Evolutionary conservation across 2,329 filamentous ascomycete species (phyloP).

Genomic region (Atkinsonella hypoxylon): DNA sequence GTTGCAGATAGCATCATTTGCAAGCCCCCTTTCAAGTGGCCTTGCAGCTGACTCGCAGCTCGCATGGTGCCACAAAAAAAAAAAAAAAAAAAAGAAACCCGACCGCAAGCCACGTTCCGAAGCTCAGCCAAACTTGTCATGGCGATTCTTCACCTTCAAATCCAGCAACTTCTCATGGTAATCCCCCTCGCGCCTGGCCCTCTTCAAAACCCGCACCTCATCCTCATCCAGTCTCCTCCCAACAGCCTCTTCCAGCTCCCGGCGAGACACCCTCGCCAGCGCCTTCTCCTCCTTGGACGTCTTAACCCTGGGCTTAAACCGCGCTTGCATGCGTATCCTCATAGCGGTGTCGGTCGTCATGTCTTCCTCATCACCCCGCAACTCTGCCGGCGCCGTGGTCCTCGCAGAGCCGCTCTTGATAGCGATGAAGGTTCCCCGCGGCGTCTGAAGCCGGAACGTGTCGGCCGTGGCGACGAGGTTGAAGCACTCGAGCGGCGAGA

Average conservation of each 20-base stretch:
- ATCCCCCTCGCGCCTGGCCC: slow-evolving; percentile 71
- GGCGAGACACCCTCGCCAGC: slow-evolving; percentile 71
- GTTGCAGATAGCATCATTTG: too few species aligned
- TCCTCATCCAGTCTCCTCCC: slow-evolving; percentile 69
- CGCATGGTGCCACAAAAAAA: not conserved
- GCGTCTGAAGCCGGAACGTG: slow-evolving; percentile 64
- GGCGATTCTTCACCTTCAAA: slow-evolving; percentile 83
- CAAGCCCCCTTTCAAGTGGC: too few species aligned
- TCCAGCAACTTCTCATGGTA: slow-evolving; percentile 81
- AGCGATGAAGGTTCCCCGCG: slow-evolving; percentile 57
- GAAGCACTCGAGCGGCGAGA: slow-evolving; percentile 77
- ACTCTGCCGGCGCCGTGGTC: slow-evolving; percentile 41
- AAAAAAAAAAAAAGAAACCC: not conserved
- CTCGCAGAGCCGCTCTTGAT: slow-evolving; percentile 41
- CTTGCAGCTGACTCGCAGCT: too few species aligned
- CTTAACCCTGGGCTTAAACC: slow-evolving; percentile 77
- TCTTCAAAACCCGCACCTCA: slow-evolving; percentile 75
- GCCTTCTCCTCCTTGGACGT: slow-evolving; percentile 75
- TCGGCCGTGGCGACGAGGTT: slow-evolving; percentile 49
- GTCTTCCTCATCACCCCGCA: slow-evolving; percentile 63
- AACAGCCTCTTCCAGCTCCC: slow-evolving; percentile 71
- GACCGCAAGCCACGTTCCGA: not conserved
- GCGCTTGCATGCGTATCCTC: slow-evolving; percentile 83
- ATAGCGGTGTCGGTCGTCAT: slow-evolving; percentile 60
- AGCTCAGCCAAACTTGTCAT: slow-evolving; percentile 58